Conservation (phyloP, 768 basidiomycete species). For the Symmetrospora coprosmae region DNA sequence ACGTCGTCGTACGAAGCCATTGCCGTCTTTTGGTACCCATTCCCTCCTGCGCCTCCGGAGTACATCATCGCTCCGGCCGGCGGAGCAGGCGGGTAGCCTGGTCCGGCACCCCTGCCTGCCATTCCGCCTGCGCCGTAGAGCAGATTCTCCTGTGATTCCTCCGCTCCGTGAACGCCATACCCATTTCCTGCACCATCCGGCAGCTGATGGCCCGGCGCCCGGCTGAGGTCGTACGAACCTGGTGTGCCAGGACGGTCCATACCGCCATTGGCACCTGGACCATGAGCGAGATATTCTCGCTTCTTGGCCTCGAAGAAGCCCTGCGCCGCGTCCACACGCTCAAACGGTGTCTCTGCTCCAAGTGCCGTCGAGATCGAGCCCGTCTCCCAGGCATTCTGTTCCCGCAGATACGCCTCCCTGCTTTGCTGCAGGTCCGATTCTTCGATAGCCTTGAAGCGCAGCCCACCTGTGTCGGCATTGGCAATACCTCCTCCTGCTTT, state of each 20-base stretch:
- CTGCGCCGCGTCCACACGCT: not conserved
- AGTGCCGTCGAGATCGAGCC: conserved; percentile 19
- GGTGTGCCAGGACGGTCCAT: conserved; percentile 35
- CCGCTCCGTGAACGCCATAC: not conserved
- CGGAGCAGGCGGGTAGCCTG: too few species aligned
- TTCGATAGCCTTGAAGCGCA: conserved; percentile 35
- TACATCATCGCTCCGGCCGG: not conserved
- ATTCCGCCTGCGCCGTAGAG: conserved; percentile 1
- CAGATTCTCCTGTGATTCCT: conserved; percentile 14
- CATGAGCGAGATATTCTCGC: conserved; percentile 22
- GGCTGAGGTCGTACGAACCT: not conserved
- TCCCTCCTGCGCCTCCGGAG: not conserved
- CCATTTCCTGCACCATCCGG: not conserved
- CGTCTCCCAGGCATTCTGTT: conserved; percentile 27
- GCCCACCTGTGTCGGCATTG: conserved; percentile 29
- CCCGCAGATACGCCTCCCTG: conserved; percentile 7
- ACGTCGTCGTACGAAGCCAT: not conserved
- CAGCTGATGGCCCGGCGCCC: not conserved
- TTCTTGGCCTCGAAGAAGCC: conserved; percentile 11
- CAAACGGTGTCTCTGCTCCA: conserved; percentile 5
- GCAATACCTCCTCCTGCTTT: conserved; percentile 32
- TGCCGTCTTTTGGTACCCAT: not conserved
- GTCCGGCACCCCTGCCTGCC: not conserved
- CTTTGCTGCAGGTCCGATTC: conserved; percentile 29
- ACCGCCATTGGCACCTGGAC: not conserved